Conservation (phyloP, 169 alveolate genomes). For the Plasmodium fragile region DNA sequence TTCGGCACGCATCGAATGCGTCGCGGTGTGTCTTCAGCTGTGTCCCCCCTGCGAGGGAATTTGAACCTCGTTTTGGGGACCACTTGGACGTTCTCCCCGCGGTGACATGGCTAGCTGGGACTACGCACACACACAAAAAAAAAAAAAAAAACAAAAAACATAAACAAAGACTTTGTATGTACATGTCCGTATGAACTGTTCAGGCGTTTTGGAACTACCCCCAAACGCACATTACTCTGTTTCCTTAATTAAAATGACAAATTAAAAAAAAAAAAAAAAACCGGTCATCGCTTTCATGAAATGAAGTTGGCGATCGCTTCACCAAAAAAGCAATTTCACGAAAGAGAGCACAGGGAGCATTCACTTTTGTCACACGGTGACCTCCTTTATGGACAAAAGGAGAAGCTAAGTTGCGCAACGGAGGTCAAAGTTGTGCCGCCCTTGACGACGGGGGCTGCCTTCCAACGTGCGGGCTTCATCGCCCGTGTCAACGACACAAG, state of each 20-base stretch:
- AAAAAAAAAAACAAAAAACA: neutral
- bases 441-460: neutral
- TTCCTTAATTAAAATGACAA: slow-evolving; percentile 6
- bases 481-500: neutral
- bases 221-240: neutral
- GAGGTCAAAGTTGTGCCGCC: neutral
- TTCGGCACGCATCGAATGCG: neutral
- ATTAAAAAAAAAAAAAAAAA: neutral
- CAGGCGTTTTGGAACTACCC: neutral
- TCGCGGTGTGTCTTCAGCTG: neutral
- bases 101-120: neutral
- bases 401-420: neutral
- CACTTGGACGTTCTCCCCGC: neutral
- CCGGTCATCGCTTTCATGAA: neutral
- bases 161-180: neutral
- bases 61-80: neutral
- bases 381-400: neutral
- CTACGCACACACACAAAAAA: neutral
- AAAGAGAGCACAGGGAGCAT: neutral
- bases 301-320: neutral
- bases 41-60: neutral
- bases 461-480: neutral
- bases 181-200: neutral
- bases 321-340: neutral
- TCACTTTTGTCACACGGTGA: neutral